phyloP scores from a whole-genome alignment of 495 filamentous ascomycete species.

The Ascobolus immersus region DNA sequence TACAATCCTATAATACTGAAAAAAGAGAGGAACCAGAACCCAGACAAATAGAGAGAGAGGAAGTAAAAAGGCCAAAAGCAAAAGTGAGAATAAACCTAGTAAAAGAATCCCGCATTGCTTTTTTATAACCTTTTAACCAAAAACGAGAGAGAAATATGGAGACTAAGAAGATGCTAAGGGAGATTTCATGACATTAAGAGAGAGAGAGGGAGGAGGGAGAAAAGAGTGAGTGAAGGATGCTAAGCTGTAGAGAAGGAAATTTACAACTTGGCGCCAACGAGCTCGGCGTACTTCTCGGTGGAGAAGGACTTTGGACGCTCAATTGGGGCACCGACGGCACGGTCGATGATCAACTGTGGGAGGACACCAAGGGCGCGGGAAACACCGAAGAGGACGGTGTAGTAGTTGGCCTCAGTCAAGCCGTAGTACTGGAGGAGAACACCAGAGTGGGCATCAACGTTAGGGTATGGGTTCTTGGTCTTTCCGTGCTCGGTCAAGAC shows the following conservation, averaged over 20 bases:
- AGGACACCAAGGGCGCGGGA: conserved; percentile 93
- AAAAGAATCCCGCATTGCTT: neutral
- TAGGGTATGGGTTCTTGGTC: conserved; percentile 77
- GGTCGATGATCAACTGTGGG: conserved; percentile 97
- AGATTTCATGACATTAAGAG: neutral
- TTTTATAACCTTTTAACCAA: neutral
- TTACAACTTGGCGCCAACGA: conserved; percentile 79
- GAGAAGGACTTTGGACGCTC: conserved; percentile 89
- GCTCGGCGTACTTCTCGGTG: conserved; percentile 86
- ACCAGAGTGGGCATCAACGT: conserved; percentile 72
- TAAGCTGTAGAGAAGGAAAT: conserved; percentile 2
- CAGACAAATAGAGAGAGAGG: no score
- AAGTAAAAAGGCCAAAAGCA: no score
- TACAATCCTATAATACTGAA: no score
- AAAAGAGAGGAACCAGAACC: no score
- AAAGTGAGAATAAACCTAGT: neutral
- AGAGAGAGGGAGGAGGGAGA: neutral
- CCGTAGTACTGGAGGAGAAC: conserved; percentile 99
- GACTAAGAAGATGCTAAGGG: neutral
- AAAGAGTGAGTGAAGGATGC: neutral
- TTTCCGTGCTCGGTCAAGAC: conserved; percentile 98
- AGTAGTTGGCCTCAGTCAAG: conserved; percentile 94
- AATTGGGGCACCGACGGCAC: conserved; percentile 68
- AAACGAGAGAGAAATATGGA: neutral
- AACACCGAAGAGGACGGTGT: conserved; percentile 97